Conservation (phyloP, 192 early-diverging fungal genomes). For the Kickxella alabastrina region DNA sequence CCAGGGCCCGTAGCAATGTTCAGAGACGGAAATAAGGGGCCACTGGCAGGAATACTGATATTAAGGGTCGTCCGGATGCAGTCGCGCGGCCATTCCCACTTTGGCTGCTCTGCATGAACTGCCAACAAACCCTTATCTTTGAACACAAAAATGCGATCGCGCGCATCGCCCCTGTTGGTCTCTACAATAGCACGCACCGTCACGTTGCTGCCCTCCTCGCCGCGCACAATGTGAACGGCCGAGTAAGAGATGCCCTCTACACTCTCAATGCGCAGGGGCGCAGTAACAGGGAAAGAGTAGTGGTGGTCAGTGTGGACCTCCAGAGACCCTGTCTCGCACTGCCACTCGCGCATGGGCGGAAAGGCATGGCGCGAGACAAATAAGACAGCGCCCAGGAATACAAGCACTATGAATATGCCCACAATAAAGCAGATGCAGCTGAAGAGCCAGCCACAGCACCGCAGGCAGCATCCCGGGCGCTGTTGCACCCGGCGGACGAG, state of each 20-base stretch:
- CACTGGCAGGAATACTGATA: constrained; percentile 4
- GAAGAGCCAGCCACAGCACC: constrained; percentile 12
- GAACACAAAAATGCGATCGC: background rate
- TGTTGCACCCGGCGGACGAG: background rate
- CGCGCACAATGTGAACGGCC: constrained; percentile 11
- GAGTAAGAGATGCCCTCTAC: constrained; percentile 20
- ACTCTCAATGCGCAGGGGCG: constrained; percentile 22
- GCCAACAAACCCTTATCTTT: background rate
- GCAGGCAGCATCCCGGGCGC: constrained; percentile 2
- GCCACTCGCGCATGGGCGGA: constrained; percentile 14
- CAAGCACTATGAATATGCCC: constrained; percentile 4
- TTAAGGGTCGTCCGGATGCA: constrained; percentile 27
- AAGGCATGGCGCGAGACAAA: constrained; percentile 8
- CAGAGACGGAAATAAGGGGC: background rate
- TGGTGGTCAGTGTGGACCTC: constrained; percentile 4
- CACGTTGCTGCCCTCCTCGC: background rate
- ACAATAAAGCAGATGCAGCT: constrained; percentile 15
- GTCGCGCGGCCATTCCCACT: constrained; percentile 28
- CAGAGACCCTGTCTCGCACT: constrained; percentile 9
- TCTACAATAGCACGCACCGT: constrained; percentile 25
- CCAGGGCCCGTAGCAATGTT: constrained; percentile 14
- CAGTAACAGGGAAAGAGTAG: background rate
- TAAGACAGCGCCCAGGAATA: constrained; percentile 1
- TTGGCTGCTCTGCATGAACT: constrained; percentile 7
- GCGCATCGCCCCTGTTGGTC: background rate